A percentile compares a stretch with the other conserved stretches of the same genome.
Evolutionary conservation across 2,329 filamentous ascomycete genomes (phyloP).

Genomic region (Plenodomus biglobosus): DNA sequence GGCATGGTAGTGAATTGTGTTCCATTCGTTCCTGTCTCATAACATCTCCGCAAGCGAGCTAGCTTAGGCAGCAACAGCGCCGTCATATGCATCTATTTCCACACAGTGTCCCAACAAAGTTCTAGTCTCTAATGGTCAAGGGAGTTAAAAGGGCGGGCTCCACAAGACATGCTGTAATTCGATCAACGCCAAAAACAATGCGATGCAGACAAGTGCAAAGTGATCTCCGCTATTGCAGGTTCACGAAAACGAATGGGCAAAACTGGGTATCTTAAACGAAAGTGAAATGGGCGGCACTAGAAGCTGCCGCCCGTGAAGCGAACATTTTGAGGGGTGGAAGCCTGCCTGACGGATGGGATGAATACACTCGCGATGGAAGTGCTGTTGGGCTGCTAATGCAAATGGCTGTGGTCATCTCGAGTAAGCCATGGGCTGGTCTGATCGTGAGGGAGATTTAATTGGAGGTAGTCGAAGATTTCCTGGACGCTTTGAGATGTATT

Average conservation of each 20-base stretch:
- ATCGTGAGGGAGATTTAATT: neutral
- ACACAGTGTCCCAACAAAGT: constrained; percentile 23
- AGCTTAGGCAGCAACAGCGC: constrained; percentile 25
- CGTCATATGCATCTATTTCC: constrained; percentile 26
- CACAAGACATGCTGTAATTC: constrained; percentile 15
- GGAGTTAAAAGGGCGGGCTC: constrained; percentile 13
- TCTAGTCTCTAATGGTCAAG: constrained; percentile 3
- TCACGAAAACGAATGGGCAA: constrained; percentile 7
- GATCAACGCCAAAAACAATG: constrained; percentile 27
- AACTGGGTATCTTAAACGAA: constrained; percentile 34
- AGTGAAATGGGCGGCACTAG: constrained; percentile 18
- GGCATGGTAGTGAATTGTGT: neutral
- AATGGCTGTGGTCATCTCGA: neutral
- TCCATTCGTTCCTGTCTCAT: constrained; percentile 2
- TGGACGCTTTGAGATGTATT: constrained; percentile 43
- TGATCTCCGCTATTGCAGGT: constrained; percentile 13
- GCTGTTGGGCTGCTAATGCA: neutral
- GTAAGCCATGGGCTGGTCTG: neutral
- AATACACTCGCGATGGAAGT: neutral
- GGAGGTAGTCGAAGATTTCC: constrained; percentile 26
- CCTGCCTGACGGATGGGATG: neutral
- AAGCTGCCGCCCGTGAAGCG: constrained; percentile 13
- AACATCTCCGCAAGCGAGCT: constrained; percentile 20
- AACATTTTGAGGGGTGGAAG: constrained; percentile 1
- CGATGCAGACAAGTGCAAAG: constrained; percentile 11